Base-by-base conservation (phyloP, 352 stramenopile genomes). In the Globisporangium cystogenes region DNA sequence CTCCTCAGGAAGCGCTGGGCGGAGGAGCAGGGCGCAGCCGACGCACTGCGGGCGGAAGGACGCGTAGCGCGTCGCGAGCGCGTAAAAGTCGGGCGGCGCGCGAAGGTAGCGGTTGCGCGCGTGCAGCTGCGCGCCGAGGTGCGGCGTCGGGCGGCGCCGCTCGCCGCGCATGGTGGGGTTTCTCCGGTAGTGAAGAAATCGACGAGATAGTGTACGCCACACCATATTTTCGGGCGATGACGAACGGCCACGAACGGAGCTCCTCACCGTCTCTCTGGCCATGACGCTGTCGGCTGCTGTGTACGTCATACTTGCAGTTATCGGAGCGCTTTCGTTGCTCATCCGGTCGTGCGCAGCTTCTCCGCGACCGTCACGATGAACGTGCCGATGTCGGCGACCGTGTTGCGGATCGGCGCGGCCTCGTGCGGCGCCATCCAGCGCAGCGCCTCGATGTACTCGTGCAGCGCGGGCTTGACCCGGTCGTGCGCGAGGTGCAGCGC, bases 381-480 rank as follows among this genome's bases (percentile, higher is more conserved):
- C 21, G 76, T 72, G 16, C 62, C 67, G 35, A 91, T 86, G 52
- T 91, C 77, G 12, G 59, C 65, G 43, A 91, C 67, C 1, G 74
- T 89, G 55, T 86, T 87, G 36, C 80, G 75, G 42, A 90, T 87
- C 55, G 74, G 62, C 36, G 61, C 55, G 0, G 60, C 66, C 35
- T 82, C 80, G 12, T 86, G 70, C 1, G 66, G 52, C 4, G 51
- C 37, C 74, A 89, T 85, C 80, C 80, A 91, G 44, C 82, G 72
- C 56, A 91, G 63, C 29, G 77, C 67, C 46, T 88, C 72, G 39
- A 91, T 91, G 55, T 91, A 91, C 45, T 87, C 67, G 48, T 89
- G 77, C 36, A 91, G 56, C 15, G 80, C 77, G 3, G 57, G 55
- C 47, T 87, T 86, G 14, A 89, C 62, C 3, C 72, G 74, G 47